Evolutionary conservation across 2,329 filamentous ascomycete genomes (phyloP), one percentile per base, ranked within the genome.

Genomic region (Cercospora sp.): DNA sequence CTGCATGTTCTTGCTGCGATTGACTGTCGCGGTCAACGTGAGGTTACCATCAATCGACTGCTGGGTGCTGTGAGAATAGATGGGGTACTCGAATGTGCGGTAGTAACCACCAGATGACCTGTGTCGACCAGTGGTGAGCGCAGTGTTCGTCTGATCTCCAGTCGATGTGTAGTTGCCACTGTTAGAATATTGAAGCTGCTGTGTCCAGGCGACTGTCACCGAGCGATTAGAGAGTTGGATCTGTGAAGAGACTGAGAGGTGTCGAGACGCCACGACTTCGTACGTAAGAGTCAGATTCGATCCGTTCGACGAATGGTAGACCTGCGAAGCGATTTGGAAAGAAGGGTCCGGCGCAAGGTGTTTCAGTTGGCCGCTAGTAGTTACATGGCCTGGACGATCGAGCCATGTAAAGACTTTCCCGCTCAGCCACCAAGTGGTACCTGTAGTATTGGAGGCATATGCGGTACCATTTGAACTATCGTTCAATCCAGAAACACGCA

Each of bases 321-420:
- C 73, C 3, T 75, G 70, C 55, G 87, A 87, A 2, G 82, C 82
- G n/a, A 89, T 76, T 1, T 76, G 68, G 66, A 90, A 84, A 2
- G 74, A 75, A 0, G 88, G 86, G 0, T 71, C 68, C 0, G 83
- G 79, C 67, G 79, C 51, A 67, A 81, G 73, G 1, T 66, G 75
- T 10, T 5, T 75, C 57, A 1, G 73, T 77, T 12, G 85, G 86
- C 57, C 58, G 1, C 84, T 88, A 0, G 88, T 89, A 63, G 87
- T 76, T 53, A 73, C 58, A 18, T 82, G 84, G 8, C 77, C 80
- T 6, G 77, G 75, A 2, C 79, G 71, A 72, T 90, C 88, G 0
- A 90, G 82, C 88, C 91, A 95, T n/a, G 93, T 73, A 76, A 95
- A 94, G 10, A 94, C 83, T 78, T 94, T 95, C 45, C 91, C 92